These are phyloP conservation scores for Dioscorea alata DNA, from an alignment of 106 monocot species.

Conservation along the genomic window DNA sequence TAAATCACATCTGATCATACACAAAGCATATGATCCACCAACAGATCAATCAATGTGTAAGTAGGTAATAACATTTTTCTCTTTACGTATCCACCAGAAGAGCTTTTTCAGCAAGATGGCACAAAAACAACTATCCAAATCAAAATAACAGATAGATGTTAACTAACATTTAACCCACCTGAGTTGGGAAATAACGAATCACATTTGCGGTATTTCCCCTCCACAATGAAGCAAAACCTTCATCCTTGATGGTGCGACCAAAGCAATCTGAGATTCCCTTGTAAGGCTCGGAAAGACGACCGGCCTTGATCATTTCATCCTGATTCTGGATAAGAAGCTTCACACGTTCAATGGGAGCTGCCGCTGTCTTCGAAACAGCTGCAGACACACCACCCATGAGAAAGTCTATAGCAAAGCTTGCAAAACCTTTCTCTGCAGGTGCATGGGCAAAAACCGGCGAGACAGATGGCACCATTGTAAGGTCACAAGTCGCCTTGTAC, in stretches of 20 bases:
- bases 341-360: conserved; percentile 44
- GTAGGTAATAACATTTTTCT: too few species aligned
- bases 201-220: conserved; percentile 45
- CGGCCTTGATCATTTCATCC: conserved; percentile 43
- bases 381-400: conserved; percentile 40
- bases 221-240: conserved; percentile 32
- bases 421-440: conserved; percentile 33
- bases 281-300: conserved; percentile 35
- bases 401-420: conserved; percentile 29
- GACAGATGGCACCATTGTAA: conserved; percentile 7
- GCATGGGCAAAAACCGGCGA: conserved; percentile 32
- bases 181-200: conserved; percentile 41
- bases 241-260: conserved; percentile 25
- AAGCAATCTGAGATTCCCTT: conserved; percentile 34
- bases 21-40: too few species aligned
- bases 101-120: too few species aligned
- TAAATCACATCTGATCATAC: too few species aligned
- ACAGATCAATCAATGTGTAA: too few species aligned
- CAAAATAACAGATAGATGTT: too few species aligned
- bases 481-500: not conserved
- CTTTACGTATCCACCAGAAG: too few species aligned
- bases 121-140: too few species aligned
- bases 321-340: conserved; percentile 48
- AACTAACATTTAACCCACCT: conserved; percentile 13
- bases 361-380: conserved; percentile 42